phyloP scores from a whole-genome alignment of 768 basidiomycete genomes.

The Tulasnella sp. region DNA sequence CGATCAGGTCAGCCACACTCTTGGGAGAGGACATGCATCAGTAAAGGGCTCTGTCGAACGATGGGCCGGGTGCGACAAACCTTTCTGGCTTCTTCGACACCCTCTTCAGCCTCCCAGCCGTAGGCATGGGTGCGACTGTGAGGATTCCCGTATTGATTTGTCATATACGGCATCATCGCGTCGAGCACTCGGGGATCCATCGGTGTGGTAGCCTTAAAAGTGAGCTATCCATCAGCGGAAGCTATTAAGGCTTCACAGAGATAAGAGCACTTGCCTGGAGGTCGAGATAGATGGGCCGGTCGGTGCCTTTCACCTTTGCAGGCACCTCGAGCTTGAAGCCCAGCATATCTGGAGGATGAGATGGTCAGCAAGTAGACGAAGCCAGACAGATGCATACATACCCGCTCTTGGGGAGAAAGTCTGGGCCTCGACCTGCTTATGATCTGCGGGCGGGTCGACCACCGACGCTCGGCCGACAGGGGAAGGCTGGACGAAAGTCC shows the following conservation, averaged over 20 bases:
- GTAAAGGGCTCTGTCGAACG: not conserved
- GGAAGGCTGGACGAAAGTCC: slow-evolving; percentile 76
- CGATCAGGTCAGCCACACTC: slow-evolving; percentile 89
- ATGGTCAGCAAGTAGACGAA: not conserved
- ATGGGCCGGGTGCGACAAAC: slow-evolving; percentile 41
- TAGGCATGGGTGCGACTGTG: slow-evolving; percentile 98
- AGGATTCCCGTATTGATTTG: slow-evolving; percentile 95
- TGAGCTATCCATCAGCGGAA: slow-evolving; percentile 26
- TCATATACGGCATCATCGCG: slow-evolving; percentile 92
- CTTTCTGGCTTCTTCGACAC: slow-evolving; percentile 87
- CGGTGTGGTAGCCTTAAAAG: slow-evolving; percentile 84
- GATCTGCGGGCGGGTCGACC: slow-evolving; percentile 68
- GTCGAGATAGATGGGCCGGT: slow-evolving; percentile 93
- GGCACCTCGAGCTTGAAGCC: slow-evolving; percentile 77
- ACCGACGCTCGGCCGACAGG: slow-evolving; percentile 77
- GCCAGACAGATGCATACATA: slow-evolving; percentile 36
- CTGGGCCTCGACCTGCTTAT: slow-evolving; percentile 51
- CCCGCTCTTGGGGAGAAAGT: slow-evolving; percentile 70
- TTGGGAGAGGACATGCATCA: slow-evolving; percentile 38
- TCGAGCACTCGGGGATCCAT: slow-evolving; percentile 96
- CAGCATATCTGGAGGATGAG: slow-evolving; percentile 64
- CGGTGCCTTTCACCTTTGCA: slow-evolving; percentile 54
- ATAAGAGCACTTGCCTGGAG: slow-evolving; percentile 66
- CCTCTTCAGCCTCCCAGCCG: slow-evolving; percentile 97
- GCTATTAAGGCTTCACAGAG: slow-evolving; percentile 16